These are phyloP conservation scores for Solanum pennellii DNA, from an alignment of 257 asterid genomes.

Conservation along the genomic window DNA sequence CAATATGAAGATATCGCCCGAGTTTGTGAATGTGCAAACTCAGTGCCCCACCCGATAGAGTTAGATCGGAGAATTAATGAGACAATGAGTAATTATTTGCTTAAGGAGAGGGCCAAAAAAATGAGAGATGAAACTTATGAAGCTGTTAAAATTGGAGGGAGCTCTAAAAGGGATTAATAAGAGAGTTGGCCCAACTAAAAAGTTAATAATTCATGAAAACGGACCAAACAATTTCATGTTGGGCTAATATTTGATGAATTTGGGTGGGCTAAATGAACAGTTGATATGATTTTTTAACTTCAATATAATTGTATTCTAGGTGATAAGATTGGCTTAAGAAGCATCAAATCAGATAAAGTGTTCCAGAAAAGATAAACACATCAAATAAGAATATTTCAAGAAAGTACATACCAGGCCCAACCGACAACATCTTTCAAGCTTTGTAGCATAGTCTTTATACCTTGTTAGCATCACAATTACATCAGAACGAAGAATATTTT, in stretches of 20 bases:
- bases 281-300: not conserved
- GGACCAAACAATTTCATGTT: not conserved
- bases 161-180: slow-evolving; percentile 34
- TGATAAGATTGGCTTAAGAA: no score
- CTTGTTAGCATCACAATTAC: no score
- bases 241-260: not conserved
- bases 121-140: slow-evolving; percentile 26
- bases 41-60: slow-evolving; percentile 43
- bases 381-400: no score
- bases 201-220: not conserved
- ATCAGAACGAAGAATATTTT: no score
- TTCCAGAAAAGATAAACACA: no score
- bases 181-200: slow-evolving; percentile 10
- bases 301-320: not conserved
- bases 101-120: slow-evolving; percentile 31
- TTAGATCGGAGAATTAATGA: slow-evolving; percentile 27
- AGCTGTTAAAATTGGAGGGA: slow-evolving; percentile 39
- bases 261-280: not conserved
- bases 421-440: no score
- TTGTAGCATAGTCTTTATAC: no score
- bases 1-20: slow-evolving; percentile 20
- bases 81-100: slow-evolving; percentile 24
- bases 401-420: no score
- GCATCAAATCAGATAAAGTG: no score
- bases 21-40: slow-evolving; percentile 32